Conservation (phyloP, 2,329 filamentous ascomycete species). For the Colletotrichum sp. region DNA sequence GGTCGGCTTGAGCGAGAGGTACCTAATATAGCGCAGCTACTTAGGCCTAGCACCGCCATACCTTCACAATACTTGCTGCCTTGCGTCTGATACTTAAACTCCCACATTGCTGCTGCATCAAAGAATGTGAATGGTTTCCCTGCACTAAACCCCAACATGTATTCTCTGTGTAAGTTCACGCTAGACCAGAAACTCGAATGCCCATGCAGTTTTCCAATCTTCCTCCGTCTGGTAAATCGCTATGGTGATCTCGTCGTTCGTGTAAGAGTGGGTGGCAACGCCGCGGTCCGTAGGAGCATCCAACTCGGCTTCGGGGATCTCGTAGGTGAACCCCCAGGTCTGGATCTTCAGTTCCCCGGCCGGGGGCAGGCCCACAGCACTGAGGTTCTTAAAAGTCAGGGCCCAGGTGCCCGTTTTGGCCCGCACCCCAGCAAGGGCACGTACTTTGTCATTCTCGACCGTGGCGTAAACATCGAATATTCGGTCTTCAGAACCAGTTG, state of each 20-base stretch:
- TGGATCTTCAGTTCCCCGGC: not conserved
- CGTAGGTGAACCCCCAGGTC: not conserved
- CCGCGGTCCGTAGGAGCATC: not conserved
- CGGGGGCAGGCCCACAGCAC: not conserved
- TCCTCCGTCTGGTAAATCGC: not conserved
- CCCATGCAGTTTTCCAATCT: not conserved
- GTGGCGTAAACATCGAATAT: constrained; percentile 1
- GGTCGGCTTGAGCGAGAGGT: not conserved
- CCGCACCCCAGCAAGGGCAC: not conserved
- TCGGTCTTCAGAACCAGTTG: not conserved
- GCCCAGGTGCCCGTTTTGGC: not conserved
- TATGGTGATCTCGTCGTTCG: not conserved
- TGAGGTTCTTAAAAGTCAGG: not conserved
- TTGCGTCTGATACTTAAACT: not conserved
- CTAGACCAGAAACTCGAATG: not conserved
- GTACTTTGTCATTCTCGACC: not conserved
- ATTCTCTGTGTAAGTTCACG: not conserved
- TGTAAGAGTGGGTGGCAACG: not conserved
- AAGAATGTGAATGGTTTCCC: not conserved
- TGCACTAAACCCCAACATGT: not conserved
- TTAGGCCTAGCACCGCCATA: not conserved
- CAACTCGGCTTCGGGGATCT: not conserved
- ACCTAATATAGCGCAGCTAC: not conserved
- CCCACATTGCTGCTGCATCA: not conserved
- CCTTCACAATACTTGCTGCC: not conserved